phyloP scores from a whole-genome alignment of 768 basidiomycete species.

The Podaxis rugospora region DNA sequence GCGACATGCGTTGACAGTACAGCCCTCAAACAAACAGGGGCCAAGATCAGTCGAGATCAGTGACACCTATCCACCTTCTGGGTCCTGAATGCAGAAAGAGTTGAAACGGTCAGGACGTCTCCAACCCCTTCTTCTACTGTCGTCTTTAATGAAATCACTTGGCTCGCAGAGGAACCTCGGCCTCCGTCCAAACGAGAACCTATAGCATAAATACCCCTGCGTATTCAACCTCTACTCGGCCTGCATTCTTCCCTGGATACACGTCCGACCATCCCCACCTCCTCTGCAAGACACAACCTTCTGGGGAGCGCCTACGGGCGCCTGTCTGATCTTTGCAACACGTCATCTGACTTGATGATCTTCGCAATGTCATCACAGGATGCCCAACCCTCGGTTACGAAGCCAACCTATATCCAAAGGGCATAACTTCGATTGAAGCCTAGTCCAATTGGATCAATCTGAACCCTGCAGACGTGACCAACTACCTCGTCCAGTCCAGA shows the following conservation, averaged over 20 bases:
- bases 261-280: neutral
- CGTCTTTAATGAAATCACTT: neutral
- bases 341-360: neutral
- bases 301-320: neutral
- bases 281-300: neutral
- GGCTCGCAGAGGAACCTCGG: neutral
- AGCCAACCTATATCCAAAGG: neutral
- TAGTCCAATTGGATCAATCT: neutral
- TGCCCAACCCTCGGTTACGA: conserved; percentile 1
- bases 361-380: conserved; percentile 7
- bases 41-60: neutral
- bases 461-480: neutral
- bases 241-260: neutral
- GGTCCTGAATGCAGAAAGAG: neutral
- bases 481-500: conserved; percentile 3
- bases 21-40: neutral
- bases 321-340: neutral
- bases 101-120: neutral
- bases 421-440: neutral
- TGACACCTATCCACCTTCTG: neutral
- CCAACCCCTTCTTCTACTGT: neutral
- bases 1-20: too few species aligned
- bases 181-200: neutral
- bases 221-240: neutral
- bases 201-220: neutral